A percentile compares a stretch with the other conserved stretches of the same genome.
These are phyloP conservation scores for Candida sp. DNA, from an alignment of 1,139 yeast genomes.

Conservation along the genomic window DNA sequence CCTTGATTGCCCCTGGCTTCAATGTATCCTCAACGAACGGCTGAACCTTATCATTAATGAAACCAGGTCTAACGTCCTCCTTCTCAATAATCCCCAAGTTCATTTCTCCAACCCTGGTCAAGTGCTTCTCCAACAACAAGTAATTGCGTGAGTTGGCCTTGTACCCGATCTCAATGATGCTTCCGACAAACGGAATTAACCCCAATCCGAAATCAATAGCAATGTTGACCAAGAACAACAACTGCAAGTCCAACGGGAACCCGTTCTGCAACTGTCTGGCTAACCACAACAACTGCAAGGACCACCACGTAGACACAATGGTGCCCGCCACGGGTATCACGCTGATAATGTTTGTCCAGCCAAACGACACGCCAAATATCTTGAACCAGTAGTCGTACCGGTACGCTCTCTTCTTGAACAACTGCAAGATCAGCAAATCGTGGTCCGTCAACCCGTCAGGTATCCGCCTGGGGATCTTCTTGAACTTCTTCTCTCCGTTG, in stretches of 20 bases:
- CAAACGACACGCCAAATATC: constrained; percentile 43
- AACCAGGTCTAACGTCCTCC: constrained; percentile 44
- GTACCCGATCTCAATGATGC: constrained; percentile 43
- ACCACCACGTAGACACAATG: constrained; percentile 41
- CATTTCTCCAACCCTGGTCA: constrained; percentile 42
- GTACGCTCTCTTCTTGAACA: constrained; percentile 38
- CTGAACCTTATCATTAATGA: constrained; percentile 41
- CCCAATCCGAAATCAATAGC: constrained; percentile 43
- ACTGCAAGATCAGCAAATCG: constrained; percentile 32
- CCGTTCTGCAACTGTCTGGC: constrained; percentile 42
- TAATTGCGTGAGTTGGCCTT: constrained; percentile 50
- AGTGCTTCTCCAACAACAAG: constrained; percentile 42
- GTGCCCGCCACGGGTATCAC: constrained; percentile 44
- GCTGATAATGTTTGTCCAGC: constrained; percentile 43
- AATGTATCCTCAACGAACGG: constrained; percentile 37
- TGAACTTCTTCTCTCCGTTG: constrained; percentile 28
- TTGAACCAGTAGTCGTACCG: constrained; percentile 50
- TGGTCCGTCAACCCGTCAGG: constrained; percentile 42
- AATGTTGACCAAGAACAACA: constrained; percentile 43
- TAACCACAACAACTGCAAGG: constrained; percentile 32
- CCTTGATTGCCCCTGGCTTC: constrained; percentile 28
- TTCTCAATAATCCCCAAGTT: constrained; percentile 34
- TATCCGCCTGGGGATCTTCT: constrained; percentile 32
- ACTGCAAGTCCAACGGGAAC: constrained; percentile 44
- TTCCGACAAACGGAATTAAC: constrained; percentile 48